Evolutionary conservation across 1,139 yeast species (phyloP).

Genomic region (Debaryomyces psychrophilus): DNA sequence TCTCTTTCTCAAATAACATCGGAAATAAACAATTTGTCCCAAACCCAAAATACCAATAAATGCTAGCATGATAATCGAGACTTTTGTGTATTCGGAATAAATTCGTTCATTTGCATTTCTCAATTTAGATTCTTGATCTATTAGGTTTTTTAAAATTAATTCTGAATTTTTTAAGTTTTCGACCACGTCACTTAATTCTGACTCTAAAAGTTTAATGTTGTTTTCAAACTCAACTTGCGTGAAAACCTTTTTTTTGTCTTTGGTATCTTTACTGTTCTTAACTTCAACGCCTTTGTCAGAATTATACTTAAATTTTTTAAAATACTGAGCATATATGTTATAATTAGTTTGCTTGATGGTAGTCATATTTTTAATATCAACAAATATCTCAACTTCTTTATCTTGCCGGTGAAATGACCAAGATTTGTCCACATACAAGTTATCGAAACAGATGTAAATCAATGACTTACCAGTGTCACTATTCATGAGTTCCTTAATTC

Average conservation of each 20-base stretch:
- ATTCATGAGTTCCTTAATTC: constrained; percentile 23
- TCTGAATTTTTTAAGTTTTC: constrained; percentile 35
- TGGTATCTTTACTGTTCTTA: constrained; percentile 9
- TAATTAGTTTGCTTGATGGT: constrained; percentile 41
- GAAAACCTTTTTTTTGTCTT: constrained; percentile 19
- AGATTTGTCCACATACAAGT: constrained; percentile 44
- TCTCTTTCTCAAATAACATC: constrained; percentile 31
- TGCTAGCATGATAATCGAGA: constrained; percentile 30
- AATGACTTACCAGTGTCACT: constrained; percentile 32
- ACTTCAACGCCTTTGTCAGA: constrained; percentile 7
- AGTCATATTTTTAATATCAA: constrained; percentile 39
- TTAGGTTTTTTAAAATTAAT: constrained; percentile 29
- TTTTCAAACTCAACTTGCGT: constrained; percentile 38
- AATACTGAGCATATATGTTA: constrained; percentile 38
- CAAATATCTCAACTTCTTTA: constrained; percentile 38
- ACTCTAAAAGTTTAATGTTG: constrained; percentile 31
- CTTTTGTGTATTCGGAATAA: constrained; percentile 35
- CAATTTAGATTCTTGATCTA: constrained; percentile 39
- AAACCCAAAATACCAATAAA: constrained; percentile 35
- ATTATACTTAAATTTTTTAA: constrained; percentile 23
- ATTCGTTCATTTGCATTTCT: constrained; percentile 47
- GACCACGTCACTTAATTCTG: constrained; percentile 35
- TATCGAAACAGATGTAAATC: constrained; percentile 48
- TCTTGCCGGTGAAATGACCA: constrained; percentile 44
- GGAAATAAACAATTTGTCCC: constrained; percentile 33